Base-by-base conservation (phyloP, 768 basidiomycete species). In the Naganishia vaughanmartiniae region DNA sequence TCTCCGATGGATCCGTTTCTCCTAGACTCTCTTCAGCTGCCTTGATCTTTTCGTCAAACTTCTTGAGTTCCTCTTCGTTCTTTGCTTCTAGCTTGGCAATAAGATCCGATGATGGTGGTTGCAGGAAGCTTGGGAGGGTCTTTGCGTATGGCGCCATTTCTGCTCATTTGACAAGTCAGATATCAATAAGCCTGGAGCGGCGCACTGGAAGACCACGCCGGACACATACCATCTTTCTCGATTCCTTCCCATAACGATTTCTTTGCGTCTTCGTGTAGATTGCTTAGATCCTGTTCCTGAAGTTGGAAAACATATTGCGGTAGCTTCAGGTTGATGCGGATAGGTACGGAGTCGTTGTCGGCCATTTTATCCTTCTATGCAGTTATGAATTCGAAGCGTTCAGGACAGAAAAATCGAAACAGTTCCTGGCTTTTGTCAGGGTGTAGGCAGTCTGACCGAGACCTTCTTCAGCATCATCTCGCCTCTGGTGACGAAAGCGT, bases 21-120 rank as follows among this genome's bases (percentile, higher is more conserved):
- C 94, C 95, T 77, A 94, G 89, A 2, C 88, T 91, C 83, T 91
- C 89, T 83, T 92, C 86, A 0, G 95, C 93, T 74, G 95, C 93
- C 66, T 85, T 87, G 45, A 96, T 84, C 55, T 89, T 84, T 71
- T 87, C 87, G 66, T 95, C 90, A 14, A 98, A 82, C 75, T 85
- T 86, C 63, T 87, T 84, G 33, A 97, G 85, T 76, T 90, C 87
- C 54, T 86, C 87, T 66, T 84, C 81, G 80, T 97, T 97, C 42
- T 86, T 85, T 58, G 85, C 85, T 77, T 90, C 86, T 77, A 95
- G 84, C 12, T 83, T 80, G 12, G 83, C 83, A 17, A 90, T 83
- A 9, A 92, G 78, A 0, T 81, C 74, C 4, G 72, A 15, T 83
- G 81, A 69, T 83, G 84, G 82, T 87, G 91, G 75, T 39, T 33